Evolutionary conservation across 2,329 filamentous ascomycete species (phyloP).

Genomic region (Nemania abortiva): DNA sequence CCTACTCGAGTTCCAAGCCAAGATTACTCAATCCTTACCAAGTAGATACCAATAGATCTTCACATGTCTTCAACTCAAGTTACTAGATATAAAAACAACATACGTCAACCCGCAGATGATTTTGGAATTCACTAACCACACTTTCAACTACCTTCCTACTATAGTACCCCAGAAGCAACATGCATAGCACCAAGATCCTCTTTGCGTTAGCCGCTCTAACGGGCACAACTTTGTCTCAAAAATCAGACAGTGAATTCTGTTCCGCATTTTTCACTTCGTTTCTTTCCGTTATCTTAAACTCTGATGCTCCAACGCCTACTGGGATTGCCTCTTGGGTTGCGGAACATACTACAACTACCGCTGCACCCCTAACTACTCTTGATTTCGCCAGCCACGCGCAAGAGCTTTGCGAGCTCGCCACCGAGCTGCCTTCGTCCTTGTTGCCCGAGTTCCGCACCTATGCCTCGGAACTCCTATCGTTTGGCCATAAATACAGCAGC

Average conservation of each 20-base stretch:
- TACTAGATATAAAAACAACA: constrained; percentile 17
- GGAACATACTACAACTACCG: background rate
- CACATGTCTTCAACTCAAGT: constrained; percentile 1
- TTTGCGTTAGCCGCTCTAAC: constrained; percentile 17
- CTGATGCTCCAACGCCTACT: background rate
- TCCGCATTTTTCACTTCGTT: constrained; percentile 26
- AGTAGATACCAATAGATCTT: background rate
- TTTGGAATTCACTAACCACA: constrained; percentile 5
- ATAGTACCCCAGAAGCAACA: constrained; percentile 18
- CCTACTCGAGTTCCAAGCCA: background rate
- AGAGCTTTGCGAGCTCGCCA: constrained; percentile 27
- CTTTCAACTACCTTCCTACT: background rate
- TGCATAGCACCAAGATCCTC: constrained; percentile 25
- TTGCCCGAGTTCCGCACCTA: constrained; percentile 22
- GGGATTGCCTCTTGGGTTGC: constrained; percentile 18
- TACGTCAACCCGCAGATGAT: background rate
- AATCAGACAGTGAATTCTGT: constrained; percentile 31
- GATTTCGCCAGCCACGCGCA: constrained; percentile 18
- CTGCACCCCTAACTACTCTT: constrained; percentile 5
- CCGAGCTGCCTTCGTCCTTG: constrained; percentile 25
- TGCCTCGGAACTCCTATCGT: constrained; percentile 13
- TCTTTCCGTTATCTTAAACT: constrained; percentile 3
- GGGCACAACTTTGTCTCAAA: constrained; percentile 25
- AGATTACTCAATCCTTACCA: background rate
- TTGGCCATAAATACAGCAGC: constrained; percentile 7